phyloP scores from a whole-genome alignment of 331 rosid species.

The Quercus phellos region DNA sequence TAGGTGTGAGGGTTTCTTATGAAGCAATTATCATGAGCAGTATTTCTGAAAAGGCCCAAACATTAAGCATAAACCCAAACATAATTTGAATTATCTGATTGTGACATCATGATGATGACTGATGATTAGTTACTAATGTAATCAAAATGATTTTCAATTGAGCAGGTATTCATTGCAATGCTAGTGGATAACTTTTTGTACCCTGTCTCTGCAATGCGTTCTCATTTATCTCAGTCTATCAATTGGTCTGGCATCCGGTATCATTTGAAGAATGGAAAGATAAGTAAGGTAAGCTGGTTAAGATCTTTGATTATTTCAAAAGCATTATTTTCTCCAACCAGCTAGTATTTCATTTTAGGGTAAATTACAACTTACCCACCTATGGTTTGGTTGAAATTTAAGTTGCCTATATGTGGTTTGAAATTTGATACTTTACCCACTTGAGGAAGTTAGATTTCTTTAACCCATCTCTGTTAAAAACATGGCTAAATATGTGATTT shows the following conservation, averaged over 20 bases:
- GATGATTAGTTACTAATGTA: slow-evolving; percentile 20
- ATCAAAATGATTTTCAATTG: slow-evolving; percentile 11
- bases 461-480: no score
- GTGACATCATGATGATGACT: background rate
- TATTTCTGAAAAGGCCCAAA: background rate
- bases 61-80: background rate
- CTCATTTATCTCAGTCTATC: slow-evolving; percentile 85
- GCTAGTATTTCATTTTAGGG: background rate
- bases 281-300: slow-evolving; percentile 55
- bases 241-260: slow-evolving; percentile 95
- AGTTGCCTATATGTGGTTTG: no score
- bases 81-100: background rate
- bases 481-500: no score
- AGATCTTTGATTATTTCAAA: slow-evolving; percentile 15
- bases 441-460: no score
- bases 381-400: no score
- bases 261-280: slow-evolving; percentile 81
- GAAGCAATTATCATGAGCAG: background rate
- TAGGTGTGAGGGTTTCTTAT: background rate
- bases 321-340: background rate
- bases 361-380: no score
- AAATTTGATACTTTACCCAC: no score
- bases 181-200: slow-evolving; percentile 86
- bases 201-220: slow-evolving; percentile 80
- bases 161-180: slow-evolving; percentile 87